Base-by-base conservation (phyloP, 768 basidiomycete species). In the Albatrellus ellisii region DNA sequence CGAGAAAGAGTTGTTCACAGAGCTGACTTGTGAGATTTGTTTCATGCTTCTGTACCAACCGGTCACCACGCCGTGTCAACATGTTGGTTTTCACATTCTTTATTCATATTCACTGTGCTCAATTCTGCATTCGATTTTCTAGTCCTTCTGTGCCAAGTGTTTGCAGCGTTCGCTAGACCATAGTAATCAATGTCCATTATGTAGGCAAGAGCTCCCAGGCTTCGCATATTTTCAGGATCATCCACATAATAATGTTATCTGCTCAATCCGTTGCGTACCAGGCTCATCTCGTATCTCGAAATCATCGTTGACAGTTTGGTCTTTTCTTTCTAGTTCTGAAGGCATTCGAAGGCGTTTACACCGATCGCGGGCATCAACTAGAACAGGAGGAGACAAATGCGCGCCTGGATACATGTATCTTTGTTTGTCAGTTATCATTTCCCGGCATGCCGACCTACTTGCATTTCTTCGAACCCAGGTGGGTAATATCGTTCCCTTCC, bases 11-110 rank as follows among this genome's bases (percentile, higher is more conserved):
- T 67, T 84, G 40, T 59, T 75, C 18, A 52, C 69, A 9, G 82
- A 91, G 50, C 68, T 94, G 42, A 79, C 75, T 15, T 98, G 94
- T 59, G 85, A 91, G 59, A 91, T 98, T 26, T 98, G 94, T 62
- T 84, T 84, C 55, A 70, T 71, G 55, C 63, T 95, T 28, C 67
- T 91, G 49, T 77, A 78, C 61, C 77, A 87, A 48, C 91, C 94
- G 4, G 69, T 91, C 39, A 97, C 94, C 12, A 86, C 92, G 3
- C 86, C 88, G 10, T 97, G 94, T 60, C 92, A 97, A 59, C 94
- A 98, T 62, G 88, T 86, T 55, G 54, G 79, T 69, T 36, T 35
- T 35, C 39, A 44, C 26, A 26, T 42, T 40, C 36, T 21, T 22
- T 22, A 22, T 8, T n/a, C 36, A 29, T 50, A 43, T 26, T 27